A percentile compares a stretch with the other conserved stretches of the same genome.
Evolutionary conservation across 2,329 filamentous ascomycete genomes (phyloP).

Genomic region (Stagonosporopsis chrysanthemi): DNA sequence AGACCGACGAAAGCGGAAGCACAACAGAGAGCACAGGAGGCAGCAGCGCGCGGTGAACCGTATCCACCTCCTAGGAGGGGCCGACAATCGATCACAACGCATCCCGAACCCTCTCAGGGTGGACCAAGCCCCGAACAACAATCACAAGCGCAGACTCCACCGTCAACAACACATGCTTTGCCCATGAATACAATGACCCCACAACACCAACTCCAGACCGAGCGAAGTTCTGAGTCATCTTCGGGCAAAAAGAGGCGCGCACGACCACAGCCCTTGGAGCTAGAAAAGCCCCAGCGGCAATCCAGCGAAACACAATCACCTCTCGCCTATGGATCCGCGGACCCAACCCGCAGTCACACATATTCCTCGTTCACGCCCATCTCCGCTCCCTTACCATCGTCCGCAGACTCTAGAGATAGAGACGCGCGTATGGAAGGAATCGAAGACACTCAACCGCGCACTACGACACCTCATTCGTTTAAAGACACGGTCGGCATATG

Average conservation of each 20-base stretch:
- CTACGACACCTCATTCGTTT: conserved; percentile 52
- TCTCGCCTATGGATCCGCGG: conserved; percentile 38
- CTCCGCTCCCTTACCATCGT: conserved; percentile 47
- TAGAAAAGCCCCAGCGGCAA: conserved; percentile 39
- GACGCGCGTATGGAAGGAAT: conserved; percentile 49
- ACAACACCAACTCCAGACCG: conserved; percentile 37
- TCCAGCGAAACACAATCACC: conserved; percentile 43
- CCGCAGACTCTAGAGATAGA: conserved; percentile 41
- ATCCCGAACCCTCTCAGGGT: conserved; percentile 31
- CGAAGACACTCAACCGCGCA: conserved; percentile 49
- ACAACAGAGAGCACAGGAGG: conserved; percentile 53
- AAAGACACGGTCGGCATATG: conserved; percentile 55
- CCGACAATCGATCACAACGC: conserved; percentile 40
- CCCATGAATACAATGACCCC: conserved; percentile 36
- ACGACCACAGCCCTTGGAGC: conserved; percentile 43
- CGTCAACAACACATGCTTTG: conserved; percentile 29
- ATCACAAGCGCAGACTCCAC: conserved; percentile 38
- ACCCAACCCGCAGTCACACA: conserved; percentile 35
- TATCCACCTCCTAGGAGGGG: conserved; percentile 49
- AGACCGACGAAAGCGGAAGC: conserved; percentile 58
- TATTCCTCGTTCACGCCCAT: conserved; percentile 48
- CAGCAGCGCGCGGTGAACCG: conserved; percentile 49
- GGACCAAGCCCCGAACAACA: conserved; percentile 33
- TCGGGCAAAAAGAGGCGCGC: conserved; percentile 46
- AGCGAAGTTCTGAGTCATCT: conserved; percentile 43